Evolutionary conservation across 257 asterid species (phyloP).

Genomic region (Osmanthus fragrans): DNA sequence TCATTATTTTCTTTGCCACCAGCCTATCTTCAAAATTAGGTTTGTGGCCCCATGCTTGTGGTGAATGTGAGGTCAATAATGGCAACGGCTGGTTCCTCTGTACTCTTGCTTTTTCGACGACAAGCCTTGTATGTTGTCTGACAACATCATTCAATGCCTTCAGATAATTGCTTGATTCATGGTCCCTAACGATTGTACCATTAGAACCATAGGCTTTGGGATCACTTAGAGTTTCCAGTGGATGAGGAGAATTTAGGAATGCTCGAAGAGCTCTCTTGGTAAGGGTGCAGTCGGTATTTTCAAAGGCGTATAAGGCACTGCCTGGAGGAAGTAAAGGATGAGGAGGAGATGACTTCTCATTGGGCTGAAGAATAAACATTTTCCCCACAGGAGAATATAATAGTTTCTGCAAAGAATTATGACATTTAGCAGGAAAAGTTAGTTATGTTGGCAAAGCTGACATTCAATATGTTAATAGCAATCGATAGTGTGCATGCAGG

Average conservation of each 20-base stretch:
- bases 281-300: slow-evolving; percentile 31
- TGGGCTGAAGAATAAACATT: slow-evolving; percentile 78
- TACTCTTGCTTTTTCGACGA: slow-evolving; percentile 41
- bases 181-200: slow-evolving; percentile 81
- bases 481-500: neutral
- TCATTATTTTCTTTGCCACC: slow-evolving; percentile 35
- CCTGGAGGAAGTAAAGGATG: slow-evolving; percentile 83
- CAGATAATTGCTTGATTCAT: slow-evolving; percentile 75
- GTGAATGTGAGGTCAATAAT: slow-evolving; percentile 58
- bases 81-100: slow-evolving; percentile 75
- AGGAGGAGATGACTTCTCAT: slow-evolving; percentile 69
- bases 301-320: slow-evolving; percentile 48
- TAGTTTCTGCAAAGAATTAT: slow-evolving; percentile 52
- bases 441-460: neutral
- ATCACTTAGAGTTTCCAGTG: slow-evolving; percentile 76
- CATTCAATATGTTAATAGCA: neutral
- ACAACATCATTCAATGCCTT: slow-evolving; percentile 64
- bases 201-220: slow-evolving; percentile 81
- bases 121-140: slow-evolving; percentile 43
- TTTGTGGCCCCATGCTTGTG: slow-evolving; percentile 73
- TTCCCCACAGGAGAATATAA: slow-evolving; percentile 85
- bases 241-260: slow-evolving; percentile 82
- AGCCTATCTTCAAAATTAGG: slow-evolving; percentile 31
- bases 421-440: neutral
- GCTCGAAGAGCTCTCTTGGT: slow-evolving; percentile 49